Conservation (phyloP, 2,329 filamentous ascomycete genomes). For the Pseudocercospora eumusae region DNA sequence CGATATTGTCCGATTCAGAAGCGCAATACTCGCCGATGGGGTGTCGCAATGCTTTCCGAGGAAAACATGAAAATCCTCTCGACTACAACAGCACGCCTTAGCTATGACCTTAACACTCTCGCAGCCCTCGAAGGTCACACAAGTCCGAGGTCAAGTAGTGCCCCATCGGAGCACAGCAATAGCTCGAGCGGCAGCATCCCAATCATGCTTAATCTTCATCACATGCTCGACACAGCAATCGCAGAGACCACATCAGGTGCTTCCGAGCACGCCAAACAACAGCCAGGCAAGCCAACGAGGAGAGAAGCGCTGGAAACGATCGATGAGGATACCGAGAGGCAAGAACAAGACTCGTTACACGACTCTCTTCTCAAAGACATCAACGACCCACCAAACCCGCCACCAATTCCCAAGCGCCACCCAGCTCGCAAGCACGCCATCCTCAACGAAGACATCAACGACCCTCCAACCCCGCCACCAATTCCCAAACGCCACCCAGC, state of each 20-base stretch:
- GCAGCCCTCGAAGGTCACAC: not conserved
- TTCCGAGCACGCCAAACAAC: not conserved
- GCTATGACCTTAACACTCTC: not conserved
- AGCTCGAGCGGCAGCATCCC: not conserved
- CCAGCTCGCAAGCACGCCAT: not conserved
- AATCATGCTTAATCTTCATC: not conserved
- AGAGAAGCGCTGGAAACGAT: not conserved
- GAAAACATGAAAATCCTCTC: not conserved
- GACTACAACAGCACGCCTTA: not conserved
- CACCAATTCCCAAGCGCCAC: not conserved
- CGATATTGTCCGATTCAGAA: not conserved
- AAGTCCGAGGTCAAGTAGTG: not conserved
- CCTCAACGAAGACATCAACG: not conserved
- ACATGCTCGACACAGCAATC: not conserved
- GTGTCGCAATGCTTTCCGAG: not conserved
- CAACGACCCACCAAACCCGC: not conserved
- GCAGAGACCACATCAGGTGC: not conserved
- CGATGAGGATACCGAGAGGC: not conserved
- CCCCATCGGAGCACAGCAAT: not conserved
- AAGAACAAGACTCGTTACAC: not conserved
- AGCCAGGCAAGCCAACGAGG: not conserved
- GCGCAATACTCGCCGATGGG: not conserved
- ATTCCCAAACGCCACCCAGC: not conserved
- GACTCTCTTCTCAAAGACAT: not conserved
- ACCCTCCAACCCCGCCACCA: not conserved